Percentiles rank a stretch among this genome's conserved stretches.
phyloP scores from a whole-genome alignment of 2,329 filamentous ascomycete genomes.

The Aspergillus tamarii region DNA sequence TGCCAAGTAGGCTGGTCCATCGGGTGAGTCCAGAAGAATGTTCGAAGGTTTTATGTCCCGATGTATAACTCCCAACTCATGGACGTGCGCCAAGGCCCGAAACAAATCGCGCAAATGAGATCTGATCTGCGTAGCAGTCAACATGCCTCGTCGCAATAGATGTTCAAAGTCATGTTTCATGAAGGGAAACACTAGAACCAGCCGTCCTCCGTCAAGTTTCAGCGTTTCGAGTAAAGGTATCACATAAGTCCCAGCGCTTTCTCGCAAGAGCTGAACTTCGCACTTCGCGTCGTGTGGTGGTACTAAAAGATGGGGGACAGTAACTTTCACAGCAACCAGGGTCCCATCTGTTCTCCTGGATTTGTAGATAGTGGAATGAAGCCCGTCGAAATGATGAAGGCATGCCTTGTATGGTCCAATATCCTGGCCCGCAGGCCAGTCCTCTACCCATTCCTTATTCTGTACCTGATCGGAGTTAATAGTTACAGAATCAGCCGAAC shows the following conservation, averaged over 20 bases:
- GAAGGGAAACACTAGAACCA: constrained; percentile 85
- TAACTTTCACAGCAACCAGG: constrained; percentile 80
- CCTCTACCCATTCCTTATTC: constrained; percentile 26
- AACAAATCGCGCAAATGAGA: constrained; percentile 70
- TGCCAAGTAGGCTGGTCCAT: constrained; percentile 75
- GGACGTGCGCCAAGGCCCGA: constrained; percentile 70
- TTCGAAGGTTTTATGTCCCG: constrained; percentile 94
- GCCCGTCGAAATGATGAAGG: constrained; percentile 64
- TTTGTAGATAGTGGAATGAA: constrained; percentile 83
- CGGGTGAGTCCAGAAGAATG: constrained; percentile 69
- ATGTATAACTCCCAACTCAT: constrained; percentile 78
- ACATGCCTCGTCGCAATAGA: constrained; percentile 60
- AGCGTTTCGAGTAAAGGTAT: constrained; percentile 76
- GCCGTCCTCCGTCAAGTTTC: constrained; percentile 66
- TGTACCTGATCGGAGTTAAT: constrained; percentile 25
- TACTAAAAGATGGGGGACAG: constrained; percentile 70
- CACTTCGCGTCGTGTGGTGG: constrained; percentile 81
- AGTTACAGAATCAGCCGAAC: constrained; percentile 25
- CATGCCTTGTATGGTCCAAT: constrained; percentile 63
- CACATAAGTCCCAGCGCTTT: constrained; percentile 60
- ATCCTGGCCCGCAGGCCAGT: constrained; percentile 36
- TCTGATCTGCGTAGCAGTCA: constrained; percentile 43
- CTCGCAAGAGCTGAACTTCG: constrained; percentile 74
- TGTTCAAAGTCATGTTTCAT: constrained; percentile 72
- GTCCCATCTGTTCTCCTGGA: constrained; percentile 51